Conservation (phyloP, 1,284 basidiomycete species). For the Erythrobasidium hasegawianum region DNA sequence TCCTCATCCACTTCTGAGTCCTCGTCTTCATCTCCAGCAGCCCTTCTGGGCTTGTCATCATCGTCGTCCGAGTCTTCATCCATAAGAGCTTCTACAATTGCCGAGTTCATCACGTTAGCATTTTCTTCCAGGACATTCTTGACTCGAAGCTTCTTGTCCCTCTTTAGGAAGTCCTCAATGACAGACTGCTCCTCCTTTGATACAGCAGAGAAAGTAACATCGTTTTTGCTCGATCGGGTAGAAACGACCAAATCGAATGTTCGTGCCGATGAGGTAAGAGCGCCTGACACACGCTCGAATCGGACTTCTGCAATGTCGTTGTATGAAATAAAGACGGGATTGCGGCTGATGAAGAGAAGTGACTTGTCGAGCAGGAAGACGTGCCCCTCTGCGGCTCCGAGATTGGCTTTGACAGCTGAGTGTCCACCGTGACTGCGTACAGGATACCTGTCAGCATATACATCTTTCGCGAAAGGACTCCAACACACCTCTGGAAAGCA, state of each 20-base stretch:
- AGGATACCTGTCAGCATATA: background rate
- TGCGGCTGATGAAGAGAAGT: conserved; percentile 96
- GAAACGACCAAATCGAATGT: conserved; percentile 94
- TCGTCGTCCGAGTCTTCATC: conserved; percentile 79
- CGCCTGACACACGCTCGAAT: conserved; percentile 93
- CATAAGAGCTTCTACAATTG: conserved; percentile 65
- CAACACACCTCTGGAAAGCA: conserved; percentile 69
- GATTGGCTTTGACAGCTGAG: conserved; percentile 27
- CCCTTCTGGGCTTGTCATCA: conserved; percentile 49
- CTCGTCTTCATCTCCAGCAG: conserved; percentile 58
- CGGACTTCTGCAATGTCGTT: conserved; percentile 85
- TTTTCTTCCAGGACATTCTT: conserved; percentile 97
- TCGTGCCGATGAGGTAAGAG: conserved; percentile 71
- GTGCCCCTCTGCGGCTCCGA: conserved; percentile 91
- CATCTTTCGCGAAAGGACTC: background rate
- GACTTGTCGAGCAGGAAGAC: conserved; percentile 98
- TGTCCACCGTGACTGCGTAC: conserved; percentile 18
- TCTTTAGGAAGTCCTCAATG: conserved; percentile 74
- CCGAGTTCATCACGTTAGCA: conserved; percentile 57
- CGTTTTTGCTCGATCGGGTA: conserved; percentile 68
- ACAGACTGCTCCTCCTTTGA: conserved; percentile 92
- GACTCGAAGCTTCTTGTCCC: conserved; percentile 80
- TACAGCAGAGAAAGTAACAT: conserved; percentile 86
- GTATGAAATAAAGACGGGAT: conserved; percentile 86
- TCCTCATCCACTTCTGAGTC: conserved; percentile 61